Conservation (phyloP, 106 monocot genomes). For the Acorus calamus region DNA sequence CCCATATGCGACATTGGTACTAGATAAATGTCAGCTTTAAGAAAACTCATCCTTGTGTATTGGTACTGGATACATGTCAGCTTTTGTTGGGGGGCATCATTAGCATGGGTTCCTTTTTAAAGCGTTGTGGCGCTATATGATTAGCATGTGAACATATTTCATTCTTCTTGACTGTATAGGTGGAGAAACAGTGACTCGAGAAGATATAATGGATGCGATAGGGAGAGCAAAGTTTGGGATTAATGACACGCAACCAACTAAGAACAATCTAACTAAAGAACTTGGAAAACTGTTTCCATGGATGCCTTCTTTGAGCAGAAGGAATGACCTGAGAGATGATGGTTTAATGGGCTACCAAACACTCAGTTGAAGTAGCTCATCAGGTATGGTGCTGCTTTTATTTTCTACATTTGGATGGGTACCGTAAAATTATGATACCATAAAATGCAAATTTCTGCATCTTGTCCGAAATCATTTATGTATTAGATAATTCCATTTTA, state of each 20-base stretch:
- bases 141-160: no score
- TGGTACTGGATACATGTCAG: no score
- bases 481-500: no score
- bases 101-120: no score
- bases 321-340: slow-evolving; percentile 29
- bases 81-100: no score
- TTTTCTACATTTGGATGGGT: not conserved
- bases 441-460: no score
- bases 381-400: slow-evolving; percentile 3
- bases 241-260: slow-evolving; percentile 26
- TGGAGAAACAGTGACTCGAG: slow-evolving; percentile 52
- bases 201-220: slow-evolving; percentile 77
- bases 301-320: slow-evolving; percentile 45
- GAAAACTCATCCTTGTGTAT: no score
- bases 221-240: slow-evolving; percentile 87
- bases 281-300: slow-evolving; percentile 70
- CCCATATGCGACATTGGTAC: no score
- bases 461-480: no score
- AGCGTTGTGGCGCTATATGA: no score
- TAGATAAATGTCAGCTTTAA: no score
- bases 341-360: slow-evolving; percentile 66
- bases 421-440: no score
- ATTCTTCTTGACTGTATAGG: slow-evolving; percentile 27
- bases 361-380: slow-evolving; percentile 34
- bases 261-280: slow-evolving; percentile 26